These are phyloP conservation scores for Botrytis pseudocinerea DNA, from an alignment of 2,329 filamentous ascomycete species.

Conservation along the genomic window DNA sequence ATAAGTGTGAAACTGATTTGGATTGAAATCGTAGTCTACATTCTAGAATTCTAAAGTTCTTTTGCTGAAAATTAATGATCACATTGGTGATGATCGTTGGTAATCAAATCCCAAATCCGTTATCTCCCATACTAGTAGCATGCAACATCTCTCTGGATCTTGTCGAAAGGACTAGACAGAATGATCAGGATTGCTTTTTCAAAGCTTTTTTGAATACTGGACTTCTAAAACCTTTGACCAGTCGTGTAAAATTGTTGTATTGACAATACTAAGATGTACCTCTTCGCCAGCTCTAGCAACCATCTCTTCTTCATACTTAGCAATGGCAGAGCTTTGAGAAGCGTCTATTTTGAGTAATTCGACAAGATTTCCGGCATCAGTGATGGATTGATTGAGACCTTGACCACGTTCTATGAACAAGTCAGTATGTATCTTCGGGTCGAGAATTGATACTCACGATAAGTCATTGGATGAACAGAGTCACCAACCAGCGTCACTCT, in stretches of 20 bases:
- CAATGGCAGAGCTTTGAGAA: constrained; percentile 41
- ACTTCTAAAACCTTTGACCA: constrained; percentile 41
- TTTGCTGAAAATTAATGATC: background rate
- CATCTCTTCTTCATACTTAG: constrained; percentile 49
- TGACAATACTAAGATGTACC: constrained; percentile 46
- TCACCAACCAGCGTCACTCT: constrained; percentile 42
- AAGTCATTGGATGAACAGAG: constrained; percentile 44
- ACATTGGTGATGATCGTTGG: background rate
- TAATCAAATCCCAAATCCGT: background rate
- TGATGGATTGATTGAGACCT: constrained; percentile 50
- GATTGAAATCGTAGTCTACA: background rate
- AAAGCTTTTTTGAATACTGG: constrained; percentile 34
- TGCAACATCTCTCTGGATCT: too few relatives aligned
- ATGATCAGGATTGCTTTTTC: constrained; percentile 6
- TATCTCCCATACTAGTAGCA: background rate
- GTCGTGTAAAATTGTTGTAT: constrained; percentile 50
- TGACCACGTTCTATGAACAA: constrained; percentile 49
- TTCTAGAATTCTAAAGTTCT: background rate
- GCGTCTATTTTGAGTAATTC: constrained; percentile 20
- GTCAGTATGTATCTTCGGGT: constrained; percentile 12
- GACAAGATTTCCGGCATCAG: constrained; percentile 46
- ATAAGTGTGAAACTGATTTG: background rate
- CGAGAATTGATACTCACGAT: constrained; percentile 36
- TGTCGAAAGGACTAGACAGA: background rate
- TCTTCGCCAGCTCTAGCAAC: constrained; percentile 47